Evolutionary conservation across 106 monocot species (phyloP).

Genomic region (Gastrodia elata): DNA sequence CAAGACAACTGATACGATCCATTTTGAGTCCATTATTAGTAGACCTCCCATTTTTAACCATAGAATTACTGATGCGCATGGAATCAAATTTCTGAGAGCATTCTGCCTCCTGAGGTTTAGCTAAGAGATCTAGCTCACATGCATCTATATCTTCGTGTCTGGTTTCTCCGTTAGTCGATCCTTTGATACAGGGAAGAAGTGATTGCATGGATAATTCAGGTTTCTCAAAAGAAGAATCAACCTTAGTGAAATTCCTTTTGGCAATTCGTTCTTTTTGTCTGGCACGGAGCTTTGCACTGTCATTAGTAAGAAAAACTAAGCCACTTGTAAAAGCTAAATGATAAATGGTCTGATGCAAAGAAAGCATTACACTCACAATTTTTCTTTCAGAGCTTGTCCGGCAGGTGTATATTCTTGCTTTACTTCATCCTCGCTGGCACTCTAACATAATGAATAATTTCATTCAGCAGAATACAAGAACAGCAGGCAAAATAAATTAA

Average conservation of each 20-base stretch:
- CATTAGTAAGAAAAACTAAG: slow-evolving; percentile 11
- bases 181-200: slow-evolving; percentile 5
- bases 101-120: slow-evolving; percentile 22
- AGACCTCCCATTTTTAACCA: slow-evolving; percentile 22
- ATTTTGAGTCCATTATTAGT: slow-evolving; percentile 29
- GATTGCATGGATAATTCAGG: slow-evolving; percentile 15
- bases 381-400: slow-evolving; percentile 82
- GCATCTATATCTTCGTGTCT: slow-evolving; percentile 13
- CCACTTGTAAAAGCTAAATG: slow-evolving; percentile 10
- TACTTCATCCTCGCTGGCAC: slow-evolving; percentile 75
- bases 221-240: slow-evolving; percentile 15
- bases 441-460: slow-evolving; percentile 32
- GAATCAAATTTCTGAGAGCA: slow-evolving; percentile 20
- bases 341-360: not conserved
- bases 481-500: not conserved
- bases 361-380: slow-evolving; percentile 56
- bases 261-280: slow-evolving; percentile 86
- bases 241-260: slow-evolving; percentile 22
- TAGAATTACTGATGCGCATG: slow-evolving; percentile 15
- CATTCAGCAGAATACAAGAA: not conserved
- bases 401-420: slow-evolving; percentile 72
- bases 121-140: slow-evolving; percentile 14
- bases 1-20: slow-evolving; percentile 21
- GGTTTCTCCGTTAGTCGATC: slow-evolving; percentile 7
- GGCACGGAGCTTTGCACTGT: slow-evolving; percentile 74